phyloP scores from a whole-genome alignment of 148 eudicot species.

The Vaccinium corymbosum region DNA sequence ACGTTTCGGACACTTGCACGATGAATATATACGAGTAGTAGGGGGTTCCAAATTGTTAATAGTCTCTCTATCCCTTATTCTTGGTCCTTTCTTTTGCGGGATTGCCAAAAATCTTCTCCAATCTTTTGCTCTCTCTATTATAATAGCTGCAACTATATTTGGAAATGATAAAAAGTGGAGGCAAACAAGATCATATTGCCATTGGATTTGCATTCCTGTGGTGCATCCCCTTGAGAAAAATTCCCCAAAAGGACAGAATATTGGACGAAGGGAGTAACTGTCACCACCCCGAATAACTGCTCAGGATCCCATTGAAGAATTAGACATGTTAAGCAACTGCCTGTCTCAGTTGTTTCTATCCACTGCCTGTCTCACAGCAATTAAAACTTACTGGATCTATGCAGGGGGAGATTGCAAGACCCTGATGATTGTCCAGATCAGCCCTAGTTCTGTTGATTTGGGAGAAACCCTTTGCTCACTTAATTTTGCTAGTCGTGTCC shows the following conservation, averaged over 20 bases:
- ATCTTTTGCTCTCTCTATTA: not conserved
- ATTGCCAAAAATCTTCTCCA: not conserved
- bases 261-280: too few species aligned
- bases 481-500: conserved; percentile 93
- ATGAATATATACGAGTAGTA: not conserved
- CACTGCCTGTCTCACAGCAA: not conserved
- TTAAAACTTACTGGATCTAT: conserved; percentile 13
- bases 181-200: not conserved
- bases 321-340: not conserved
- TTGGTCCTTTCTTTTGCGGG: not conserved
- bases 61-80: not conserved
- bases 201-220: not conserved
- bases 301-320: not conserved
- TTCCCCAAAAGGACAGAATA: too few species aligned
- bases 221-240: too few species aligned
- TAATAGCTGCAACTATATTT: not conserved
- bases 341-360: not conserved
- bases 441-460: conserved; percentile 62
- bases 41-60: not conserved
- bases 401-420: conserved; percentile 98
- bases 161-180: not conserved
- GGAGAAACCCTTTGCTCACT: conserved; percentile 93
- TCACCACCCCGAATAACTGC: not conserved
- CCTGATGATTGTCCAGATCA: conserved; percentile 90
- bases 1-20: not conserved